A percentile compares a stretch with the other conserved stretches of the same genome.
These are phyloP conservation scores for Capillidium rhysosporum DNA, from an alignment of 371 early-diverging fungal species.

Conservation along the genomic window DNA sequence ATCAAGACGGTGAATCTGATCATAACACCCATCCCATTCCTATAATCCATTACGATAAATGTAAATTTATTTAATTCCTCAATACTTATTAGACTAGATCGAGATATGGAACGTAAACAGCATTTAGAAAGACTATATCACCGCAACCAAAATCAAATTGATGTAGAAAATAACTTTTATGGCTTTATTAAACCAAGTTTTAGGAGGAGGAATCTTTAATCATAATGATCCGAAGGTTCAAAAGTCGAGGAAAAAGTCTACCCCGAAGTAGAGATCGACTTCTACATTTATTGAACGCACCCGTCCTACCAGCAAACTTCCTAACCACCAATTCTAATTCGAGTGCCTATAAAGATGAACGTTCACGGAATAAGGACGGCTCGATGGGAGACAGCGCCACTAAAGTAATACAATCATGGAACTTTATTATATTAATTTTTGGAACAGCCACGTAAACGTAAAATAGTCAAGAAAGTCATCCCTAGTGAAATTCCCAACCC, in stretches of 20 bases:
- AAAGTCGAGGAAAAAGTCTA: not conserved
- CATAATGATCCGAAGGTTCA: not conserved
- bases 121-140: not conserved
- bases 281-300: not conserved
- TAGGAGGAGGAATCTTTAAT: not conserved
- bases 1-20: not conserved
- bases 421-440: not conserved
- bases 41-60: constrained; percentile 1
- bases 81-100: not conserved
- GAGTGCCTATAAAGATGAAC: not conserved
- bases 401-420: not conserved
- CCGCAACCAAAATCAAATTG: not conserved
- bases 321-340: not conserved
- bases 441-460: not conserved
- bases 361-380: too few species aligned
- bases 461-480: not conserved
- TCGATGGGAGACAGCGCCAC: not conserved
- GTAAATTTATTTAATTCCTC: not conserved
- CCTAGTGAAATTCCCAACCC: not conserved
- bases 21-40: not conserved
- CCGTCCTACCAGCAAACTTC: too few species aligned
- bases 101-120: not conserved
- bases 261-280: not conserved
- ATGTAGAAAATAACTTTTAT: not conserved
- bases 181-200: not conserved